A percentile compares a stretch with the other conserved stretches of the same genome.
These are phyloP conservation scores for Candida easanensis DNA, from an alignment of 805 yeast species.

Conservation along the genomic window DNA sequence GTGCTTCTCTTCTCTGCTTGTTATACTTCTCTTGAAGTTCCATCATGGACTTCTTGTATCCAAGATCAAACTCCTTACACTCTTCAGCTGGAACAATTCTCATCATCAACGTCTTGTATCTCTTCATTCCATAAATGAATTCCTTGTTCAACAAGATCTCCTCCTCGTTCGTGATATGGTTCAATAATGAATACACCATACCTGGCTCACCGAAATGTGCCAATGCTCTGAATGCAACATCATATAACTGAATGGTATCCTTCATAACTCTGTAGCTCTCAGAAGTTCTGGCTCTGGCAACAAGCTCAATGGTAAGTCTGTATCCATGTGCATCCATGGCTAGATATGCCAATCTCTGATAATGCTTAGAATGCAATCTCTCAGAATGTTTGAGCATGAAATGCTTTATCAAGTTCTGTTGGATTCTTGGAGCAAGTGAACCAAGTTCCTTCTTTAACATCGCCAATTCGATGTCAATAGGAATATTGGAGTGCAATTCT, in stretches of 20 bases:
- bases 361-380: slow-evolving; percentile 6
- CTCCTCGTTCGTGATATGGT: slow-evolving; percentile 2
- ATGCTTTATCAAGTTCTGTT: slow-evolving; percentile 3
- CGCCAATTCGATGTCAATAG: slow-evolving; percentile 15
- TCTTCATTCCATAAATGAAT: slow-evolving; percentile 1
- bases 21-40: background rate
- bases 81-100: background rate
- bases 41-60: background rate
- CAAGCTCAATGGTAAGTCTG: slow-evolving; percentile 10
- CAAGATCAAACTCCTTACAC: background rate
- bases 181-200: slow-evolving; percentile 5
- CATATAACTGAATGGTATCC: slow-evolving; percentile 8
- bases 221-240: slow-evolving; percentile 8
- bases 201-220: slow-evolving; percentile 2
- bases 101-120: background rate
- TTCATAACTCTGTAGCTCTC: slow-evolving; percentile 3
- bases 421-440: background rate
- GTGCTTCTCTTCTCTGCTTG: background rate
- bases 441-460: slow-evolving; percentile 8
- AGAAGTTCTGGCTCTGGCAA: slow-evolving; percentile 13
- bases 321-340: slow-evolving; percentile 7
- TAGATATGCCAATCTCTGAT: slow-evolving; percentile 9
- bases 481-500: slow-evolving; percentile 12
- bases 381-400: slow-evolving; percentile 8
- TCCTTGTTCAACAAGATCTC: background rate